Conservation (phyloP, 495 filamentous ascomycete genomes). For the Corynascus novoguineensis region DNA sequence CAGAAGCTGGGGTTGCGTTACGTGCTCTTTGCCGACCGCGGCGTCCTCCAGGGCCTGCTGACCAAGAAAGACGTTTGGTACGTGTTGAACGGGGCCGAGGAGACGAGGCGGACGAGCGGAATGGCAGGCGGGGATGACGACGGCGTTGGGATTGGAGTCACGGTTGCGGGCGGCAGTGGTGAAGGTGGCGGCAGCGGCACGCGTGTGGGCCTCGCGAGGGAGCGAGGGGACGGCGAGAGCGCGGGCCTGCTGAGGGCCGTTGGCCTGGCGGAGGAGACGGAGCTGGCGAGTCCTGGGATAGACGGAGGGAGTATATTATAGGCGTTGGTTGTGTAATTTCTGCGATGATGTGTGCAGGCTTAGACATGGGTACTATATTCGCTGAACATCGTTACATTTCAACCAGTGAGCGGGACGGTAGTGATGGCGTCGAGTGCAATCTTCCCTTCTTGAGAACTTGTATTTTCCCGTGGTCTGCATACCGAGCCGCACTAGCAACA, state of each 20-base stretch:
- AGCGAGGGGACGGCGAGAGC: constrained; percentile 26
- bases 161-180: background rate
- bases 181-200: background rate
- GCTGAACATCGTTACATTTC: too few relatives aligned
- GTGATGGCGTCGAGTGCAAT: too few relatives aligned
- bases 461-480: too few relatives aligned
- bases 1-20: constrained; percentile 89
- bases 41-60: constrained; percentile 73
- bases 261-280: constrained; percentile 12
- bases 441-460: too few relatives aligned
- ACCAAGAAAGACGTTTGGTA: constrained; percentile 99
- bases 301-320: constrained; percentile 30
- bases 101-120: constrained; percentile 39
- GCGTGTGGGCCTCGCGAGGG: constrained; percentile 17
- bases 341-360: background rate
- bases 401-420: too few relatives aligned
- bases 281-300: constrained; percentile 17
- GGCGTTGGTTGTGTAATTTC: background rate
- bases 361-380: too few relatives aligned
- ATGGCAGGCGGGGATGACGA: background rate
- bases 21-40: constrained; percentile 78
- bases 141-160: too few relatives aligned
- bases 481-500: too few relatives aligned
- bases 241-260: constrained; percentile 24
- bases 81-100: constrained; percentile 75